A percentile compares a stretch with the other conserved stretches of the same genome.
Evolutionary conservation across 129 eudicot genomes (phyloP).

Genomic region (Centaurea solstitialis): DNA sequence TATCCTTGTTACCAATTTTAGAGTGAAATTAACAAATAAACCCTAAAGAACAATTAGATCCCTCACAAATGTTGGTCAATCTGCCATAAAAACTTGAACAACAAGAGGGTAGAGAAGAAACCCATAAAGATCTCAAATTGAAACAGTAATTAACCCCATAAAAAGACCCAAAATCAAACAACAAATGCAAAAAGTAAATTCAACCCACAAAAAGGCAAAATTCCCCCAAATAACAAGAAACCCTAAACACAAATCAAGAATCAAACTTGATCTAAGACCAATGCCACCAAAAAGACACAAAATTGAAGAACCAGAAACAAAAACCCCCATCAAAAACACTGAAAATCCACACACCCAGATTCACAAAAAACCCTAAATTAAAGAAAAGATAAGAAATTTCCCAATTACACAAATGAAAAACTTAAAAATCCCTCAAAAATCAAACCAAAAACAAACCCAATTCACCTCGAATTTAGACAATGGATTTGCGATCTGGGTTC

Average conservation of each 20-base stretch:
- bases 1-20: constrained; percentile 1
- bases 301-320: background rate
- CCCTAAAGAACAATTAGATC: constrained; percentile 25
- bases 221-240: constrained; percentile 10
- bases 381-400: background rate
- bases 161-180: background rate
- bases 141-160: constrained; percentile 4
- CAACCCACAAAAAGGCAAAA: background rate
- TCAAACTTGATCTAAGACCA: constrained; percentile 27
- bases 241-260: constrained; percentile 15
- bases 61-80: constrained; percentile 20
- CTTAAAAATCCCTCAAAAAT: background rate
- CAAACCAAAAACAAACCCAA: background rate
- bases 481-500: constrained; percentile 38
- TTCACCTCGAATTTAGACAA: constrained; percentile 49
- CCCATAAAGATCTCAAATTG: background rate
- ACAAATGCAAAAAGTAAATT: background rate
- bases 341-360: background rate
- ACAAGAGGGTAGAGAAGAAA: background rate
- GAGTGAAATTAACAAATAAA: background rate
- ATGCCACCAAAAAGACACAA: constrained; percentile 6
- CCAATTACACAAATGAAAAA: background rate
- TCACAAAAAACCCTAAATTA: background rate
- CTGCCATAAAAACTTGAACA: constrained; percentile 11
- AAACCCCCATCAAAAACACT: constrained; percentile 6